Base-by-base conservation (phyloP, 2,329 filamentous ascomycete species). In the Pseudocercospora vitis region DNA sequence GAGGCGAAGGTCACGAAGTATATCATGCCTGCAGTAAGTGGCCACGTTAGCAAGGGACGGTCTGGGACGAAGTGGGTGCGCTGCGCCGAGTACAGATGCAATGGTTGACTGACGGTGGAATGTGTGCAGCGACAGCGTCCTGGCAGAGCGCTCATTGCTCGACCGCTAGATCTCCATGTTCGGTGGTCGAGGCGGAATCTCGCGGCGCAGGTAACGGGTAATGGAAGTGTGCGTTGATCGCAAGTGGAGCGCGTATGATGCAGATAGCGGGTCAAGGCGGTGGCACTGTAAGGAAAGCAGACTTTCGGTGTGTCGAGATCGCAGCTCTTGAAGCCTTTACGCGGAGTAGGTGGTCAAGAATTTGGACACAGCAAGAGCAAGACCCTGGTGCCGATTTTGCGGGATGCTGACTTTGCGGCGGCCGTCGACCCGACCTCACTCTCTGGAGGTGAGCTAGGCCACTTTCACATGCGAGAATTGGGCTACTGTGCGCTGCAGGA, bases 91-190 rank as follows among this genome's bases (percentile, higher is more conserved):
- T 31, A 49, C 42, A 48, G n/a, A 35, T 24, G 12, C 32, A 45
- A 14, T 16, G 11, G 31, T 45, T 45, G 49, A 48, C 53, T 56
- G 45, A 52, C 53, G 37, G 53, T 50, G 39, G 26, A 39, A 32
- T 48, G 16, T 39, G 42, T 31, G 50, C 29, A 40, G 47, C 50
- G 14, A 29, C 18, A 16, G 42, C 33, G 14, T 21, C 29, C 24
- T 45, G 40, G 48, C 42, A 48, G 28, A 55, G 47, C n/a, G n/a
- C 42, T 50, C 47, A 33, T 45, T 46, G 32, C 39, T 40, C 31
- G 47, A 46, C 44, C 33, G 37, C 50, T 53, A 53, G 44, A 53
- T 44, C 46, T 46, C 44, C 52, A 55, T 55, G 40, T 47, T 42
- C 39, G 45, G 46, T 48, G 29, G 49, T 52, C 39, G 49, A 37